These are phyloP conservation scores for Rubus parviflorus DNA, from an alignment of 306 rosid genomes.

Conservation along the genomic window DNA sequence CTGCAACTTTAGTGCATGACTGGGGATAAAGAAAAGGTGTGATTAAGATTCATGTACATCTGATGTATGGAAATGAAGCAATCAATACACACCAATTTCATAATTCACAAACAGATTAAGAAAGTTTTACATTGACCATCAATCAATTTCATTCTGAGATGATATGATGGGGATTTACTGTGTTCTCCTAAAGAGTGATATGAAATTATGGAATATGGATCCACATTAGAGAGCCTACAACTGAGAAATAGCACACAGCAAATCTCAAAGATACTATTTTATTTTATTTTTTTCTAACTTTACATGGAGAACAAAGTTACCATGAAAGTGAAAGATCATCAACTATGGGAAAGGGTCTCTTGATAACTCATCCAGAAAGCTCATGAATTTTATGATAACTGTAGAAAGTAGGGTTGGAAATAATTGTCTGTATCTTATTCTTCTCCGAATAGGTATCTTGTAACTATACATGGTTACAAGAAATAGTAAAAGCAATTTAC, in stretches of 20 bases:
- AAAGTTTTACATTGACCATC: not conserved
- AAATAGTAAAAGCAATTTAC: too few species aligned
- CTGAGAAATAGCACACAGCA: not conserved
- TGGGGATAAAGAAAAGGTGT: constrained; percentile 4
- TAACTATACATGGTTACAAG: too few species aligned
- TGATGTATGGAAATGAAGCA: not conserved
- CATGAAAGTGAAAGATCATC: too few species aligned
- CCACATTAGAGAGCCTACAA: not conserved
- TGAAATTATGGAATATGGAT: too few species aligned
- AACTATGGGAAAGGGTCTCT: too few species aligned
- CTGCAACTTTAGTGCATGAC: constrained; percentile 84
- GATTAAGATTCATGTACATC: not conserved
- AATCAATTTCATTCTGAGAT: not conserved
- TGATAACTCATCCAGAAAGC: too few species aligned
- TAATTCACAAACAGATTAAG: not conserved
- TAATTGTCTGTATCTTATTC: too few species aligned
- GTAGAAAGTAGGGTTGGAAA: too few species aligned
- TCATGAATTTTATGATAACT: too few species aligned
- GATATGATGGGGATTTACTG: not conserved
- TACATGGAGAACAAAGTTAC: not conserved
- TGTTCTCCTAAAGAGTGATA: not conserved
- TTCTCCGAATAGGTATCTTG: too few species aligned
- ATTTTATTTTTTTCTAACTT: not conserved
- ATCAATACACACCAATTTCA: not conserved
- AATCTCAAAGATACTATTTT: not conserved